Conservation (phyloP, 2,329 filamentous ascomycete genomes). For the Beauveria sp. region DNA sequence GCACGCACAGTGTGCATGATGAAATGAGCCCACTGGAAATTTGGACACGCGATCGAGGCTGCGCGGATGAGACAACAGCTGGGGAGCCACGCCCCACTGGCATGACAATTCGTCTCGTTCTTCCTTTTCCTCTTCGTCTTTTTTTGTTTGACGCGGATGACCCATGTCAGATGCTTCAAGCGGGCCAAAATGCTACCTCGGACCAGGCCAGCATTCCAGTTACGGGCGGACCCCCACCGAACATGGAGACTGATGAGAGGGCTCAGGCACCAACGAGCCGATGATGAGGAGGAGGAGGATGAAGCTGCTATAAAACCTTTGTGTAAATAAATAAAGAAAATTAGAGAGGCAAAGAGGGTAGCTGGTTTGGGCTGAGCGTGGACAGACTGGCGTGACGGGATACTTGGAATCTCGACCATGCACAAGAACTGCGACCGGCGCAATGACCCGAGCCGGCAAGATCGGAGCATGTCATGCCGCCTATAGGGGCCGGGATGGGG, state of each 20-base stretch:
- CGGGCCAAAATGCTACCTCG: background rate
- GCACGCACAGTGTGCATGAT: background rate
- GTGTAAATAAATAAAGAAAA: background rate
- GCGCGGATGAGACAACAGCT: background rate
- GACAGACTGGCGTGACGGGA: no score
- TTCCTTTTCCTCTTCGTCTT: background rate
- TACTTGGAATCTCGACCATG: no score
- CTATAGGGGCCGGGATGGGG: background rate
- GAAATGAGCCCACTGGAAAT: conserved; percentile 1
- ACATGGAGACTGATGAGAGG: no score
- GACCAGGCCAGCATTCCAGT: background rate
- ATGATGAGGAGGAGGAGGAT: background rate
- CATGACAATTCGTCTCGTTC: background rate
- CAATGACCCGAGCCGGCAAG: background rate
- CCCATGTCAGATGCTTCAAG: background rate
- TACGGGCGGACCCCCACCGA: background rate
- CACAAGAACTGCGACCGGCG: no score
- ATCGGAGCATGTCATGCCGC: background rate
- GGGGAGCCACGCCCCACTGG: background rate
- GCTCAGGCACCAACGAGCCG: no score
- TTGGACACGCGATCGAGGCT: background rate
- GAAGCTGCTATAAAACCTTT: no score
- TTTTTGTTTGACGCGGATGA: background rate
- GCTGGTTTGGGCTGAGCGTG: no score
- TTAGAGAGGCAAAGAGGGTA: background rate